Percentiles rank a stretch among this genome's conserved stretches.
These are phyloP conservation scores for Solidago caesia DNA, from an alignment of 129 eudicot genomes.

Conservation along the genomic window DNA sequence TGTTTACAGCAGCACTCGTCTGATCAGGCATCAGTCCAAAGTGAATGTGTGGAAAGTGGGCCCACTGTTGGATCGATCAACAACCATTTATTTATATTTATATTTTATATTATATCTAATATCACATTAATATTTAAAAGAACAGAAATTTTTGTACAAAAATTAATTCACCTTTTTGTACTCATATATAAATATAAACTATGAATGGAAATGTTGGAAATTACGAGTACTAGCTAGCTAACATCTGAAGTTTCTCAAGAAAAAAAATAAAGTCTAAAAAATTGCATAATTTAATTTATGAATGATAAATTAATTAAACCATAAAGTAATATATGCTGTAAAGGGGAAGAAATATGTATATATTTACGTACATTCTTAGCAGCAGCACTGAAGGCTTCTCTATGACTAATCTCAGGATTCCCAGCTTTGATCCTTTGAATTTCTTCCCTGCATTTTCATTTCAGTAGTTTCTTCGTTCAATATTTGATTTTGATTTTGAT, in stretches of 20 bases:
- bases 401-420: constrained; percentile 78
- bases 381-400: constrained; percentile 84
- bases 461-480: neutral
- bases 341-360: neutral
- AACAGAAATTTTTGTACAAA: neutral
- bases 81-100: neutral
- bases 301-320: too few relatives aligned
- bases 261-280: too few relatives aligned
- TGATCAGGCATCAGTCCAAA: constrained; percentile 70
- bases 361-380: constrained; percentile 55
- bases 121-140: too few relatives aligned
- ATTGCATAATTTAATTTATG: too few relatives aligned
- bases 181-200: too few relatives aligned
- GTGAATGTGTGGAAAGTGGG: constrained; percentile 84
- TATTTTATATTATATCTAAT: neutral
- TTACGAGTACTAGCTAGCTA: neutral
- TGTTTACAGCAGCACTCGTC: constrained; percentile 41
- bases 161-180: neutral
- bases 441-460: constrained; percentile 60
- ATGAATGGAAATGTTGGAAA: neutral
- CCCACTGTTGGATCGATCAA: constrained; percentile 51
- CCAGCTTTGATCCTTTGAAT: constrained; percentile 79
- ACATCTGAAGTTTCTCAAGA: too few relatives aligned
- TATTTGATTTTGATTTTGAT: neutral
- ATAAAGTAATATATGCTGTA: neutral